Evolutionary conservation across 257 asterid genomes (phyloP).

Genomic region (Solanum clarkiae): DNA sequence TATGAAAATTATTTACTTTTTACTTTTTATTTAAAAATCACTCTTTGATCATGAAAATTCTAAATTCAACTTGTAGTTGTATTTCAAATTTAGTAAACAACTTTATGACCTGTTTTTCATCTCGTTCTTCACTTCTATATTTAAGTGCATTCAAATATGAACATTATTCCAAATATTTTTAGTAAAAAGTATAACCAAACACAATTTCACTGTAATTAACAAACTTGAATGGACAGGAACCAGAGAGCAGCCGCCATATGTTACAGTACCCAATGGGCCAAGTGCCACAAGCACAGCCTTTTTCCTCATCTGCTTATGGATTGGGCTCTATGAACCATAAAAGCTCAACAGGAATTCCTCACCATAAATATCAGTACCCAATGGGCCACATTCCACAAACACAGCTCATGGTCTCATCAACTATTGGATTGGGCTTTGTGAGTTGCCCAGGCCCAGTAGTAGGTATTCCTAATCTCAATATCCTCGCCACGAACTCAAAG

Average conservation of each 20-base stretch:
- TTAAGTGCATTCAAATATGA: background rate
- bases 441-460: conserved; percentile 15
- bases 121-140: background rate
- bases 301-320: conserved; percentile 6
- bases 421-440: conserved; percentile 7
- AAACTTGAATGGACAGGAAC: background rate
- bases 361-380: background rate
- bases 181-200: background rate
- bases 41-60: background rate
- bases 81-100: background rate
- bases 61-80: background rate
- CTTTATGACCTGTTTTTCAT: background rate
- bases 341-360: conserved; percentile 15
- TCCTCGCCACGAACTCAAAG: background rate
- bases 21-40: background rate
- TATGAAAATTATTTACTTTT: background rate
- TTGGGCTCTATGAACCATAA: conserved; percentile 1
- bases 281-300: background rate
- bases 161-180: background rate
- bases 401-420: conserved; percentile 2
- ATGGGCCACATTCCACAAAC: conserved; percentile 1
- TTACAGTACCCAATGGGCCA: background rate
- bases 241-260: background rate
- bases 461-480: conserved; percentile 24
- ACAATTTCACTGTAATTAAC: background rate